Evolutionary conservation across 2,329 filamentous ascomycete genomes (phyloP), one percentile per base, ranked within the genome.

Genomic region (Uncinocarpus reesii): DNA sequence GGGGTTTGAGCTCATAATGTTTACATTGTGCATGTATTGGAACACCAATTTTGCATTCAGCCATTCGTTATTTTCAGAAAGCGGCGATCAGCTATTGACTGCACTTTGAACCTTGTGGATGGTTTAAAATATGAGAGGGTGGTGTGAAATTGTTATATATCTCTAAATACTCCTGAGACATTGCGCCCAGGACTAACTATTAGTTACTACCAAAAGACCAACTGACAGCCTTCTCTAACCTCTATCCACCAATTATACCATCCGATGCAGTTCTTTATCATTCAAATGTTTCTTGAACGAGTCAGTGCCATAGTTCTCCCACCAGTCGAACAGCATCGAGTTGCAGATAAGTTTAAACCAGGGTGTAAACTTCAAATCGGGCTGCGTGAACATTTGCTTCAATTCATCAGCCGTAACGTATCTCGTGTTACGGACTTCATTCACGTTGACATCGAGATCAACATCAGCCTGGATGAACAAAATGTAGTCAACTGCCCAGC

Each of bases 291-390:
- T 83, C 52, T 93, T 84, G 57, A 96, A 73, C 7, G 84, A 85
- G 20, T 77, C 72, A 58, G 92, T 64, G 38, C 65, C 83, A 49
- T 96, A 77, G 68, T 85, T 81, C 62, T 81, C 74, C 92, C 92
- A 98, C 92, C 92, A 98, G 67, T 95, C 84, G 60, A 94, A 98
- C 35, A 98, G 78, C 86, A 96, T 89, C 42, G 86, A 88, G 67
- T 96, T 78, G 76, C 92, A 98, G 62, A 98, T 96, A 57, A 98
- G 81, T 76, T 95, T 95, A 75, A 98, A 98, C 92, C 92, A 98
- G 1, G 92, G 92, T 0, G 92, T 98, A 68, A 96, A 96, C 60
- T 83, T 84, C 58, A 94, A 75, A 46, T 70, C 75, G 2, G 84
- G 79, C 62, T 95, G 83, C 60, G 81, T 72, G 67, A 98, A 95